Evolutionary conservation across 306 rosid genomes (phyloP), one percentile per base, ranked within the genome.

Genomic region (Cicer yamashitae): DNA sequence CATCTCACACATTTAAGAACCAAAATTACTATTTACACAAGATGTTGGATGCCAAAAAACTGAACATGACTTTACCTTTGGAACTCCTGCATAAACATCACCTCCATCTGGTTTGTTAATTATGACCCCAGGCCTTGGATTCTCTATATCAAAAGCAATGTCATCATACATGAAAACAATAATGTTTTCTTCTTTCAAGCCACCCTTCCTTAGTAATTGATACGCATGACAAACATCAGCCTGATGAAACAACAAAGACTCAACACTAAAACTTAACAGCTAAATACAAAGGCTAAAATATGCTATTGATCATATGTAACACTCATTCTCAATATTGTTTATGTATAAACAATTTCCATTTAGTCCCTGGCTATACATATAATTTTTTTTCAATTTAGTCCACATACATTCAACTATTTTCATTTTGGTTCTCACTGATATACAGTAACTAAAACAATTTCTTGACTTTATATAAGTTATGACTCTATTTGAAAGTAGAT

Each of bases 91-190:
- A 73, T 96, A 92, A 82, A 96, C 99, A 76, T 96, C 97, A 78
- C 17, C 86, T 0, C 99, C 99, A 50, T 90, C 71, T 3, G 99
- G 99, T 57, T 85, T 91, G 84, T 92, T 96, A 54, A 96, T 96
- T 78, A 96, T 92, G 72, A 90, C 84, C 37, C 98, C 99, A 14
- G 87, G 91, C 86, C 96, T 88, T 5, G 99, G 99, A 80, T 96
- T 96, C 77, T 96, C 96, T 54, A 54, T 82, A 62, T 90, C 71
- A 43, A 4, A 83, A 75, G 99, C 98, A 59, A 96, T 90, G 81
- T 96, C 98, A 77, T 96, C 97, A 48, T 90, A 96, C 99, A 96
- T 90, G 84, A 96, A 92, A 37, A 96, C 99, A n/a, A 96, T 39
- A n/a, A 96, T 92, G 71, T 96, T 96, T 70, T 96, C 99, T 43